Base-by-base conservation (phyloP, 371 early-diverging fungal species). In the Nosema muscidifuracis region DNA sequence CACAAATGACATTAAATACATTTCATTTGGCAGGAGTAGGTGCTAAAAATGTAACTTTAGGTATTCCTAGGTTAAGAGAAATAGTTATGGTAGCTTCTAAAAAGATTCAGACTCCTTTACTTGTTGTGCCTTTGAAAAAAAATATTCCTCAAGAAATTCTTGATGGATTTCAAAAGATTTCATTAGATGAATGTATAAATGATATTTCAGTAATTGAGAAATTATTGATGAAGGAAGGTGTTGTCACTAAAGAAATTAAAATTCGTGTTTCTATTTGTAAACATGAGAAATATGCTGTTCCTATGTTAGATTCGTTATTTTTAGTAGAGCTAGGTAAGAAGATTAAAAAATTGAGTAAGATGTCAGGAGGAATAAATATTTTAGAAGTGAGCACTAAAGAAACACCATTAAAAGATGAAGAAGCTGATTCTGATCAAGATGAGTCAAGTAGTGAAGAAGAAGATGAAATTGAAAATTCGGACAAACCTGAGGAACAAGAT, bases 11-110 rank as follows among this genome's bases (percentile, higher is more conserved):
- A 24, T 85, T 99, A 53, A 99, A 99, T 85, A 99, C 99, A 67
- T 99, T 99, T 90, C 99, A 99, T 86, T 91, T 97, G 86, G 99
- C 99, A 72, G 99, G 99, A 67, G 93, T 94, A 78, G 99, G 96
- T 84, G 95, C 94, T 75, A 95, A 94, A 86, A 96, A 97, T 74
- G 88, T 90, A 20, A 99, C 99, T 0, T 88, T 99, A 55, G 99
- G 99, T 88, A 96, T 99, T 79, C 99, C 99, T 28, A 91, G 99
- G 86, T 86, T 99, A 60, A 89, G 95, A 80, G 99, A 99, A 87
- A 93, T 99, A 74, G 89, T 99, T 79, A 95, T 97, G 94, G 92
- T 93, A 0, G 97, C 97, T 18, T 91, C 93, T n/a, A 86, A 87
- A 31, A 84, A 87, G 24, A 91, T 93, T 76, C 89, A 93, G 81